These are phyloP conservation scores for Solanum chmielewskii DNA, from an alignment of 257 asterid species.

Conservation along the genomic window DNA sequence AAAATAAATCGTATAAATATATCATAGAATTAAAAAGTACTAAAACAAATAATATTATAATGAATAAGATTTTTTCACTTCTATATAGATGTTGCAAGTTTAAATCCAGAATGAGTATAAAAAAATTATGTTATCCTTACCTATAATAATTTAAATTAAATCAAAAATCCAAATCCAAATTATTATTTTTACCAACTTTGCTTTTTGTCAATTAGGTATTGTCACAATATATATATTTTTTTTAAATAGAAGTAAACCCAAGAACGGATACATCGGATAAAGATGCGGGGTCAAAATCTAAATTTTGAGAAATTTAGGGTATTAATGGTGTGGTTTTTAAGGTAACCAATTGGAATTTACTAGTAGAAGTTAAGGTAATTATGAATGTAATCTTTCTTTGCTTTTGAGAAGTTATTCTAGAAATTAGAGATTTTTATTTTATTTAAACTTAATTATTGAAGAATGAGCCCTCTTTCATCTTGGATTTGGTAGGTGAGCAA, in stretches of 20 bases:
- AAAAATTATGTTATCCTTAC: no score
- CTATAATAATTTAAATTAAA: no score
- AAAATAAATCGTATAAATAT: no score
- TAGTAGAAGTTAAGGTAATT: neutral
- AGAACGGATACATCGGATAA: neutral
- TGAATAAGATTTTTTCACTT: no score
- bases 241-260: neutral
- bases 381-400: conserved; percentile 7
- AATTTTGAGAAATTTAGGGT: neutral
- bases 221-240: no score
- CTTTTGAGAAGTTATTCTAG: conserved; percentile 6
- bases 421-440: conserved; percentile 15
- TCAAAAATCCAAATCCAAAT: no score
- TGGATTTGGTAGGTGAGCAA: conserved; percentile 37
- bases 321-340: neutral
- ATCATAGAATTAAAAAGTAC: no score
- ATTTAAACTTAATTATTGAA: conserved; percentile 1
- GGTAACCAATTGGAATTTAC: neutral
- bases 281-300: neutral
- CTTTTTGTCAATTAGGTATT: no score
- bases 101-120: no score
- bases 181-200: no score
- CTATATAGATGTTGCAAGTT: no score
- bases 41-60: no score
- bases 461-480: conserved; percentile 1